phyloP scores from a whole-genome alignment of 1,284 basidiomycete genomes.

The Apiotrichum montevideense region DNA sequence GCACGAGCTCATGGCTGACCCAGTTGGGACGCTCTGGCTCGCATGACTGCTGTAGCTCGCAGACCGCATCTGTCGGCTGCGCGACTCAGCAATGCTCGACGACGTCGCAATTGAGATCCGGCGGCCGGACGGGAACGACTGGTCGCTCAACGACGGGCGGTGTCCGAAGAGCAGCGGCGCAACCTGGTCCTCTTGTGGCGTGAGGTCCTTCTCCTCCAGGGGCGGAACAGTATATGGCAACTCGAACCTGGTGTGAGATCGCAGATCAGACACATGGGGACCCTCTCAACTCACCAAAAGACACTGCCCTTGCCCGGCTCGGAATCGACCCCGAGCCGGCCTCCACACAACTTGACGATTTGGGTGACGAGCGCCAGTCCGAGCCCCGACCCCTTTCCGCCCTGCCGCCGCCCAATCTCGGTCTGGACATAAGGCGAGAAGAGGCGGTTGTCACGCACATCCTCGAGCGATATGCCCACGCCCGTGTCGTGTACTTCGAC shows the following conservation, averaged over 20 bases:
- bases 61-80: neutral
- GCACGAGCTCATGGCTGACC: no score
- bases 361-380: conserved; percentile 81
- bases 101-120: neutral
- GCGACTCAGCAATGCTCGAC: neutral
- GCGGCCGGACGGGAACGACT: neutral
- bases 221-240: neutral
- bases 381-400: conserved; percentile 78
- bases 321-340: conserved; percentile 59
- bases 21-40: no score
- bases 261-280: no score
- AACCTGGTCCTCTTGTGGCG: neutral
- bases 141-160: neutral
- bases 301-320: conserved; percentile 38
- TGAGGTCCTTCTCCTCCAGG: neutral
- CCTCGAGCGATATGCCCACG: conserved; percentile 62
- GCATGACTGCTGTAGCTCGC: neutral
- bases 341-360: conserved; percentile 76
- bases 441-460: conserved; percentile 57
- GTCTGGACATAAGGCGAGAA: conserved; percentile 48
- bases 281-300: conserved; percentile 31
- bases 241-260: conserved; percentile 1
- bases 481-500: conserved; percentile 78
- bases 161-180: neutral
- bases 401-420: conserved; percentile 63